Evolutionary conservation across 768 basidiomycete species (phyloP).

Genomic region (Collybiopsis luxurians): DNA sequence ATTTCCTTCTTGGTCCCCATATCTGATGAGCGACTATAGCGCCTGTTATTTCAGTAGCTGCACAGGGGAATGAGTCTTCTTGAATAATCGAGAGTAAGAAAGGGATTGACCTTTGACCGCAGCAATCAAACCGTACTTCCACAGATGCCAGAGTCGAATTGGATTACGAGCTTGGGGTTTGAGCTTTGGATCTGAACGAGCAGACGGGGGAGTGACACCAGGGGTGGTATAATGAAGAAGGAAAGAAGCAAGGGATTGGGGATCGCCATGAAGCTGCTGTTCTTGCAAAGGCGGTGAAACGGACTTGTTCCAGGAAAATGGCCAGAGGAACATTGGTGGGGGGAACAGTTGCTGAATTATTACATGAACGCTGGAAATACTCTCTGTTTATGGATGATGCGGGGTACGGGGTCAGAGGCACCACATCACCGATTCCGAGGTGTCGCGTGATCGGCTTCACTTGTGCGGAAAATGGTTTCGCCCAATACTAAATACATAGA

Average conservation of each 20-base stretch:
- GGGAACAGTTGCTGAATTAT: not conserved
- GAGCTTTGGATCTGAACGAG: slow-evolving; percentile 68
- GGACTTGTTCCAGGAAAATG: slow-evolving; percentile 8
- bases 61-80: not conserved
- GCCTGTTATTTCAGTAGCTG: slow-evolving; percentile 48
- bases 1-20: slow-evolving; percentile 83
- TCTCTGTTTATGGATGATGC: too few relatives aligned
- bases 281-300: not conserved
- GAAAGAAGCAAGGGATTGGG: slow-evolving; percentile 25
- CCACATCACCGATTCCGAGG: too few relatives aligned
- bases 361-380: not conserved
- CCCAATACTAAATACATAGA: not conserved
- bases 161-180: slow-evolving; percentile 54
- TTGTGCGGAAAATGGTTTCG: too few relatives aligned
- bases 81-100: too few relatives aligned
- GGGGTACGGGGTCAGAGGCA: too few relatives aligned
- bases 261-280: slow-evolving; percentile 2
- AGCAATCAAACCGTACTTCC: slow-evolving; percentile 68
- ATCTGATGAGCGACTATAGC: slow-evolving; percentile 79
- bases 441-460: too few relatives aligned
- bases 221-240: slow-evolving; percentile 63
- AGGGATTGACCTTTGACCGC: slow-evolving; percentile 57
- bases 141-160: slow-evolving; percentile 64
- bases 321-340: slow-evolving; percentile 1
- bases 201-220: slow-evolving; percentile 68